Base-by-base conservation (phyloP, 2,329 filamentous ascomycete species). In the Diaporthe humulicola region DNA sequence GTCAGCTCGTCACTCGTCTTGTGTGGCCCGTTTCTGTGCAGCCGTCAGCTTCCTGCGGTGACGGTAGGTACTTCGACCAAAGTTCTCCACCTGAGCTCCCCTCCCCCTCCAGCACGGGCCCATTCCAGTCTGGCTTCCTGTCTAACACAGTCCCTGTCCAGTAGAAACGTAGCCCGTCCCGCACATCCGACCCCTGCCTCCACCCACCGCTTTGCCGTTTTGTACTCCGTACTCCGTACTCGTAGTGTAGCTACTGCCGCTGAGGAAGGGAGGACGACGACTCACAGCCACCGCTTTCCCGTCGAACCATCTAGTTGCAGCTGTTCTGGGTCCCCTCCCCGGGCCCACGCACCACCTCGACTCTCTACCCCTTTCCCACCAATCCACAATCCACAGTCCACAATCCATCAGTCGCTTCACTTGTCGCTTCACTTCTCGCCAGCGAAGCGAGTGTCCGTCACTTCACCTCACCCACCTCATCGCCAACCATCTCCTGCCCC, bases 321-420 rank as follows among this genome's bases (percentile, higher is more conserved):
- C 40, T 48, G 56, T 28, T 19, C 28, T 2, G 14, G n/a, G 14
- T 15, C 19, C 4, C 17, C 56, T 19, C 38, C 58, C n/a, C 6
- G 25, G 28, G 17, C 22, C 61, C 42, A 66, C 57, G 33, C 57
- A 60, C 36, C 36, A 61, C 56, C 56, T 45, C 58, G 38, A 45
- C 58, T n/a, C 33, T 67, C 64, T 30, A 67, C 60, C 64, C 64
- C 64, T 69, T 69, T 69, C 64, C 64, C 64, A 69, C 64, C 61
- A 40, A 40, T 28, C 45, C 30, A 22, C 7, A 57, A n/a, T 19
- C 54, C 54, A 57, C 54, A 56, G 9, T 22, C 45, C 14, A 42
- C 45, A 50, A 38, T 52, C n/a, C n/a, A n/a, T n/a, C 30, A 14
- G 30, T 17, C 33, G 19, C 30, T 50, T 30, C 22, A n/a, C 56